Evolutionary conservation across 352 stramenopile species (phyloP).

Genomic region (Globisporangium spinosum): DNA sequence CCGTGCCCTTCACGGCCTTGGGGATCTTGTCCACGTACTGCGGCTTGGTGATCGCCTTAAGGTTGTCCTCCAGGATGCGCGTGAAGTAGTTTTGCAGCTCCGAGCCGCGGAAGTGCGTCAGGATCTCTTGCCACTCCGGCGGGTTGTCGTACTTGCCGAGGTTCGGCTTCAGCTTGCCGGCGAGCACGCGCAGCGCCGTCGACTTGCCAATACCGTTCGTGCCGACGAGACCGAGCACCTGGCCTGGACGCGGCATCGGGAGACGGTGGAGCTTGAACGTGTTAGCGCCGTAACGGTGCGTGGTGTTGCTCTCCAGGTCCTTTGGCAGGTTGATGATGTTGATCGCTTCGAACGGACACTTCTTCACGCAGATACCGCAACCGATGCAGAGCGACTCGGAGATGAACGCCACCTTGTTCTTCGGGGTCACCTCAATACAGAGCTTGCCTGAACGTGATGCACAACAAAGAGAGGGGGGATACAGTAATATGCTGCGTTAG

Average conservation of each 20-base stretch:
- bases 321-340: constrained; percentile 99
- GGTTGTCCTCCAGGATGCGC: constrained; percentile 97
- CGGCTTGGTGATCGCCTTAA: constrained; percentile 99
- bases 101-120: constrained; percentile 96
- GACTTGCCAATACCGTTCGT: constrained; percentile 99
- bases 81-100: constrained; percentile 99
- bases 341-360: constrained; percentile 99
- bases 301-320: constrained; percentile 98
- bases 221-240: constrained; percentile 98
- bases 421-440: constrained; percentile 98
- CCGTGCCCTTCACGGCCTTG: constrained; percentile 93
- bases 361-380: constrained; percentile 99
- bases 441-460: constrained; percentile 83
- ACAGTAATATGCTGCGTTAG: not conserved
- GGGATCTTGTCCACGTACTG: constrained; percentile 99
- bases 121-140: constrained; percentile 99
- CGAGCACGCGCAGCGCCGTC: constrained; percentile 98
- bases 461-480: not conserved
- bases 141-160: constrained; percentile 95
- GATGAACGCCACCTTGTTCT: constrained; percentile 97
- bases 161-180: constrained; percentile 99
- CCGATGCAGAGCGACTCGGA: constrained; percentile 98
- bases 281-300: constrained; percentile 99
- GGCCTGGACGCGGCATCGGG: constrained; percentile 96
- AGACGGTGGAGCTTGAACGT: constrained; percentile 99